Evolutionary conservation across 1,284 basidiomycete genomes (phyloP).

Genomic region (Naganishia liquefaciens): DNA sequence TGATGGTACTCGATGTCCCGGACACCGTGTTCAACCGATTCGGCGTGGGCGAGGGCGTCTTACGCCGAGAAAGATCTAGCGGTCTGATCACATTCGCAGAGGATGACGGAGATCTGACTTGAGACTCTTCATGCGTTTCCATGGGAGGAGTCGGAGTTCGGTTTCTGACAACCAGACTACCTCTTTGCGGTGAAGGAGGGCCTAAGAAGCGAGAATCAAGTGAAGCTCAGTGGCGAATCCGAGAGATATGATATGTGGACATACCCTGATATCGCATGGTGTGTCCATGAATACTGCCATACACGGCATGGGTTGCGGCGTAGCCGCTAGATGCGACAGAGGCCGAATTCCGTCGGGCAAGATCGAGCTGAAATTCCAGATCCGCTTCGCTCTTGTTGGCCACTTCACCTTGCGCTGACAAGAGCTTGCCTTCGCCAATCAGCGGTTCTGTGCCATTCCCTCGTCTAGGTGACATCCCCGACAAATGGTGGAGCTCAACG

Average conservation of each 20-base stretch:
- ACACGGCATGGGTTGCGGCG: conserved; percentile 6
- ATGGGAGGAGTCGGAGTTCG: conserved; percentile 23
- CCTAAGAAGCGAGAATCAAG: conserved; percentile 37
- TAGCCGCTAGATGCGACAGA: conserved; percentile 12
- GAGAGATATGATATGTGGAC: background rate
- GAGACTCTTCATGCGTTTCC: background rate
- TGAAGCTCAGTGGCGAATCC: background rate
- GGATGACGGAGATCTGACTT: background rate
- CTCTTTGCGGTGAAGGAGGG: conserved; percentile 27
- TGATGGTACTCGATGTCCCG: no score
- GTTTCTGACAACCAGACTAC: conserved; percentile 23
- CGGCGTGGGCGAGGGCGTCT: conserved; percentile 20
- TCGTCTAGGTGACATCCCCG: conserved; percentile 20
- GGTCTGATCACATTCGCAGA: conserved; percentile 2
- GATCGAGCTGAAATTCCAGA: conserved; percentile 26
- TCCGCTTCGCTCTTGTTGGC: conserved; percentile 20
- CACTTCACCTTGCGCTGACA: no score
- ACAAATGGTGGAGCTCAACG: background rate
- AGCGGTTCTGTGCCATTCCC: conserved; percentile 1
- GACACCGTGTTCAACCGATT: background rate
- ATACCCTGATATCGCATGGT: conserved; percentile 19
- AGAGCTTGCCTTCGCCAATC: background rate
- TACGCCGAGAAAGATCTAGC: conserved; percentile 18
- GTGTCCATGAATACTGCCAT: conserved; percentile 1
- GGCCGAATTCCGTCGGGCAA: conserved; percentile 26